These are phyloP conservation scores for Candida freyschussii DNA, from an alignment of 1,139 yeast genomes.

Conservation along the genomic window DNA sequence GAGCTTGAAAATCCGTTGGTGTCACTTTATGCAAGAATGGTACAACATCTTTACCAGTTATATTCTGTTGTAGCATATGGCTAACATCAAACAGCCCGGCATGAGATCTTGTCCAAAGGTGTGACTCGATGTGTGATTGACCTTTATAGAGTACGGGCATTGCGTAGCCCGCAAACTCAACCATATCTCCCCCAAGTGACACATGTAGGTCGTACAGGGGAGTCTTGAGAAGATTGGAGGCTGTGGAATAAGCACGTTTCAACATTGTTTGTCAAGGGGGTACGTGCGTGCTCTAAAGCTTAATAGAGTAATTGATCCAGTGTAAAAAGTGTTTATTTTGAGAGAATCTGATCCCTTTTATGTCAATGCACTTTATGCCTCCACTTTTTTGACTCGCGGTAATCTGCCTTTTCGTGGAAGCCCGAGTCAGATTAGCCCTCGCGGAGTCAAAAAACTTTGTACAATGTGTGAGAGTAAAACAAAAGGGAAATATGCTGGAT, in stretches of 20 bases:
- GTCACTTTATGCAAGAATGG: conserved; percentile 71
- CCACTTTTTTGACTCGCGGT: no score
- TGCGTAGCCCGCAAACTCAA: conserved; percentile 88
- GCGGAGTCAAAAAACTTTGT: no score
- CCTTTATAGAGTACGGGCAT: conserved; percentile 89
- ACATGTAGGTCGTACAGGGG: conserved; percentile 81
- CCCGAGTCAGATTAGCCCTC: no score
- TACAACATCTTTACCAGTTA: conserved; percentile 66
- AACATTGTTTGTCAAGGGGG: conserved; percentile 7
- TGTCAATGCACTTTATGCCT: no score
- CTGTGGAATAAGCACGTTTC: conserved; percentile 30
- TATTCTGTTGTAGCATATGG: conserved; percentile 89
- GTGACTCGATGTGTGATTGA: conserved; percentile 87
- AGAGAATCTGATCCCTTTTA: no score
- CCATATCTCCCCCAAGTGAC: conserved; percentile 81
- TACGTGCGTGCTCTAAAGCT: no score
- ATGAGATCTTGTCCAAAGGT: conserved; percentile 83
- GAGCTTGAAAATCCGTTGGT: conserved; percentile 68
- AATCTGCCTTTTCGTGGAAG: no score
- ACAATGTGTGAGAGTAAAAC: no score
- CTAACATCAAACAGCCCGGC: conserved; percentile 95
- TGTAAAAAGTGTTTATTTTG: no score
- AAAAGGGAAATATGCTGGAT: no score
- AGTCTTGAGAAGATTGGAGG: conserved; percentile 47
- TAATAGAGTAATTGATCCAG: no score